These are phyloP conservation scores for Scytalidium sp. DNA, from an alignment of 2,329 filamentous ascomycete species.

Conservation along the genomic window DNA sequence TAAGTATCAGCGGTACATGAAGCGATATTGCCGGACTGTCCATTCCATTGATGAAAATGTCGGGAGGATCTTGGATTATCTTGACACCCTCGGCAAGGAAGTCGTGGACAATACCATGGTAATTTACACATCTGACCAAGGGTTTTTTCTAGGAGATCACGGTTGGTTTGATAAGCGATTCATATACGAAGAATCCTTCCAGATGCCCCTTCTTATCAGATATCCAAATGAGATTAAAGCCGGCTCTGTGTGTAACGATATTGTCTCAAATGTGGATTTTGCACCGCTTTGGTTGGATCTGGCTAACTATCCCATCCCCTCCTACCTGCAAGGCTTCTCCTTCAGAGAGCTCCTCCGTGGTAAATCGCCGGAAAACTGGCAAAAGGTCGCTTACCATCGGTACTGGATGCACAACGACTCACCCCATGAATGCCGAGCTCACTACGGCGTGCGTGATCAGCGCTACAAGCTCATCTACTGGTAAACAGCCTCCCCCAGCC, in stretches of 20 bases:
- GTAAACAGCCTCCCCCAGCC: too few species aligned
- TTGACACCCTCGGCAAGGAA: conserved; percentile 37
- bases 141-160: conserved; percentile 55
- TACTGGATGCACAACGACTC: conserved; percentile 55
- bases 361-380: conserved; percentile 40
- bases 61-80: conserved; percentile 43
- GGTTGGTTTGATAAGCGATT: conserved; percentile 58
- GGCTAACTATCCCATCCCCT: conserved; percentile 37
- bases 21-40: conserved; percentile 50
- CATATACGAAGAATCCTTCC: conserved; percentile 55
- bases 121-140: conserved; percentile 53
- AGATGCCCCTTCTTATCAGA: conserved; percentile 51
- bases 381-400: conserved; percentile 50
- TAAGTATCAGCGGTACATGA: conserved; percentile 56
- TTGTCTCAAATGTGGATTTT: conserved; percentile 53
- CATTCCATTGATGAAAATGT: conserved; percentile 51
- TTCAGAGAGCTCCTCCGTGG: conserved; percentile 37
- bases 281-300: conserved; percentile 47
- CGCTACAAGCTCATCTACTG: conserved; percentile 55
- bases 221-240: conserved; percentile 40
- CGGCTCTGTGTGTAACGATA: conserved; percentile 40
- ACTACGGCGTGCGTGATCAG: conserved; percentile 50
- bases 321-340: conserved; percentile 49
- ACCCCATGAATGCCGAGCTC: conserved; percentile 47
- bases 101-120: conserved; percentile 46